Evolutionary conservation across 768 basidiomycete genomes (phyloP).

Genomic region (Mycena alexandri): DNA sequence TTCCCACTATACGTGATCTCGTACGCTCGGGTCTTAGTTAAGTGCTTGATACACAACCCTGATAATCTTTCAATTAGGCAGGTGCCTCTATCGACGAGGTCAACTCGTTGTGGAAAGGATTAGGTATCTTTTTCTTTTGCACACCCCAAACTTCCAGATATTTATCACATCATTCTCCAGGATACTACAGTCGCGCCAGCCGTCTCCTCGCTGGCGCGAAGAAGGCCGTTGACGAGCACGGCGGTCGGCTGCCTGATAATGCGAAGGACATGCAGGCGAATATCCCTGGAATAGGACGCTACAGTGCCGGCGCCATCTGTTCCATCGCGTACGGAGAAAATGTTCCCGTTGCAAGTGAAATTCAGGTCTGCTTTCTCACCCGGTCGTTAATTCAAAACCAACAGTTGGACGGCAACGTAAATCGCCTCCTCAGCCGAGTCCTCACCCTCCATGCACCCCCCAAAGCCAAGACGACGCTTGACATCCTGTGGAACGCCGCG

Average conservation of each 20-base stretch:
- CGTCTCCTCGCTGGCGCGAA: conserved; percentile 88
- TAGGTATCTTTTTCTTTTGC: conserved; percentile 45
- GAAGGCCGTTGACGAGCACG: conserved; percentile 74
- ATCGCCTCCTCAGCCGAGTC: conserved; percentile 85
- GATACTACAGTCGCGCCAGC: conserved; percentile 90
- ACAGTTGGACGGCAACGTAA: conserved; percentile 92
- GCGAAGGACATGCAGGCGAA: conserved; percentile 84
- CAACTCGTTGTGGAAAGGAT: conserved; percentile 91
- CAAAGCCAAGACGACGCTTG: conserved; percentile 82
- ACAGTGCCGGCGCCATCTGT: conserved; percentile 86
- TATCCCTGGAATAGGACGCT: conserved; percentile 90
- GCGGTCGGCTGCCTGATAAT: conserved; percentile 83
- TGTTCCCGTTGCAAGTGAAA: conserved; percentile 79
- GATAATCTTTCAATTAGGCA: conserved; percentile 58
- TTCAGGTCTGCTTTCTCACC: conserved; percentile 17
- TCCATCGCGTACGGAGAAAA: conserved; percentile 91
- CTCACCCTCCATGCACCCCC: conserved; percentile 86
- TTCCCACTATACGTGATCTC: conserved; percentile 84
- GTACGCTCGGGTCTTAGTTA: conserved; percentile 54
- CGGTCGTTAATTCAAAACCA: conserved; percentile 9
- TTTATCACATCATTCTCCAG: conserved; percentile 43
- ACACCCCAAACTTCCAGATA: neutral
- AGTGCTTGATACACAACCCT: conserved; percentile 27
- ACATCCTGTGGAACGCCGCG: conserved; percentile 88
- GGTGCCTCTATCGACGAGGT: conserved; percentile 83